These are phyloP conservation scores for Recurvomyces mirabilis DNA, from an alignment of 495 filamentous ascomycete genomes.

Conservation along the genomic window DNA sequence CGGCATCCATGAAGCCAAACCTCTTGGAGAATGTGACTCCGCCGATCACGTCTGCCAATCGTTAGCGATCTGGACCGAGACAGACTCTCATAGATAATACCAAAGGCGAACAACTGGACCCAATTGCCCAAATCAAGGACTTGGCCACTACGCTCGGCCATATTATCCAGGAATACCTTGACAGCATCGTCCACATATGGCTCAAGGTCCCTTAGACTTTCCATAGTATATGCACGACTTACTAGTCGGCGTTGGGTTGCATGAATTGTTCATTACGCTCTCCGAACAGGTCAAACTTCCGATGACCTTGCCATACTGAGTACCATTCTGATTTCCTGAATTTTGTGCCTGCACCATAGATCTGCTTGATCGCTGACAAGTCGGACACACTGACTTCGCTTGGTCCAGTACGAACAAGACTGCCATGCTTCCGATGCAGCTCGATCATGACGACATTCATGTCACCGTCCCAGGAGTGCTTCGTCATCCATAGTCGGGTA, in stretches of 20 bases:
- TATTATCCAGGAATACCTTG: slow-evolving; percentile 20
- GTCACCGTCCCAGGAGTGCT: slow-evolving; percentile 23
- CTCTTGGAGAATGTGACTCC: slow-evolving; percentile 27
- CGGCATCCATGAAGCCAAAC: slow-evolving; percentile 29
- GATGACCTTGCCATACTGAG: slow-evolving; percentile 28
- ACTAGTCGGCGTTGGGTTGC: slow-evolving; percentile 26
- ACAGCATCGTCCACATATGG: slow-evolving; percentile 25
- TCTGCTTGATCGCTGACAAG: slow-evolving; percentile 25
- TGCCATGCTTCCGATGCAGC: slow-evolving; percentile 22
- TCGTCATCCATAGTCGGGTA: slow-evolving; percentile 23
- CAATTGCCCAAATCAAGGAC: slow-evolving; percentile 28
- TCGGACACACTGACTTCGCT: slow-evolving; percentile 28
- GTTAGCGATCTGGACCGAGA: not conserved
- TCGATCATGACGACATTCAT: slow-evolving; percentile 21
- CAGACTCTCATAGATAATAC: slow-evolving; percentile 8
- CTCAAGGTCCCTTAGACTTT: slow-evolving; percentile 24
- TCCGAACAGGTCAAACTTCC: slow-evolving; percentile 30
- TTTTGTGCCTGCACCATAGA: slow-evolving; percentile 28
- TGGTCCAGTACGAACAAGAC: slow-evolving; percentile 24
- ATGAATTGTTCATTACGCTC: slow-evolving; percentile 27
- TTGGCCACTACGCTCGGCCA: slow-evolving; percentile 16
- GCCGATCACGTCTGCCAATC: slow-evolving; percentile 25
- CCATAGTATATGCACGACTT: slow-evolving; percentile 27
- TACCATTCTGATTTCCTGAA: slow-evolving; percentile 30
- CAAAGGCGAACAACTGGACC: slow-evolving; percentile 31